A percentile compares a stretch with the other conserved stretches of the same genome.
phyloP scores from a whole-genome alignment of 2,329 filamentous ascomycete genomes.

The Dactylellina sp. region DNA sequence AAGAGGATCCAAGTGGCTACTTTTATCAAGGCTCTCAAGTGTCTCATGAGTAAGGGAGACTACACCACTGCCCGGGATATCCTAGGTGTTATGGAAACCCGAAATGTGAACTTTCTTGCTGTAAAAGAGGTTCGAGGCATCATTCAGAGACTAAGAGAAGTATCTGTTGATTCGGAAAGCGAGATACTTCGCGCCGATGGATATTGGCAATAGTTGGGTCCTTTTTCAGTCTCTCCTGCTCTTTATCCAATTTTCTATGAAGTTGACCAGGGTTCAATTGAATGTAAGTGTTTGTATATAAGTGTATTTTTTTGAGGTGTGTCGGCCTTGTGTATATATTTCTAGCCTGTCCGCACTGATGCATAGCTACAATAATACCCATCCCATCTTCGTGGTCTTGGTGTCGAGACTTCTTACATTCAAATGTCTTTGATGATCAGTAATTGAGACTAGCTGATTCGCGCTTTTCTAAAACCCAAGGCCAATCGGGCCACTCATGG shows the following conservation, averaged over 20 bases:
- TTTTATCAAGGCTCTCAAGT: conserved; percentile 20
- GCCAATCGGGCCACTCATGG: too few relatives aligned
- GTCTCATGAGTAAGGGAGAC: conserved; percentile 21
- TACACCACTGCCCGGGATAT: conserved; percentile 20
- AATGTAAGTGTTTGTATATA: too few relatives aligned
- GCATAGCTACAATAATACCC: conserved; percentile 3
- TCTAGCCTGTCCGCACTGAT: neutral
- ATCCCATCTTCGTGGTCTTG: too few relatives aligned
- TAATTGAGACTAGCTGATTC: too few relatives aligned
- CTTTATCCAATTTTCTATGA: too few relatives aligned
- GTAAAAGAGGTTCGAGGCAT: conserved; percentile 22
- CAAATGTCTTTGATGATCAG: too few relatives aligned
- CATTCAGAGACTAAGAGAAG: conserved; percentile 18
- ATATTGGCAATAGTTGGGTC: neutral
- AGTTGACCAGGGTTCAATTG: too few relatives aligned
- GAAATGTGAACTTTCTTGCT: conserved; percentile 12
- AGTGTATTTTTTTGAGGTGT: too few relatives aligned
- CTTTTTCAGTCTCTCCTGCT: neutral
- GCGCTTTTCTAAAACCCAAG: too few relatives aligned
- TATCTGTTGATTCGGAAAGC: conserved; percentile 1
- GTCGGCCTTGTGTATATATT: too few relatives aligned
- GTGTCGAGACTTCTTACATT: too few relatives aligned
- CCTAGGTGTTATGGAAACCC: conserved; percentile 12
- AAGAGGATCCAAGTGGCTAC: conserved; percentile 23
- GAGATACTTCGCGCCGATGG: conserved; percentile 3